These are phyloP conservation scores for Sodiomyces alkalinus DNA, from an alignment of 2,329 filamentous ascomycete genomes.

Conservation along the genomic window DNA sequence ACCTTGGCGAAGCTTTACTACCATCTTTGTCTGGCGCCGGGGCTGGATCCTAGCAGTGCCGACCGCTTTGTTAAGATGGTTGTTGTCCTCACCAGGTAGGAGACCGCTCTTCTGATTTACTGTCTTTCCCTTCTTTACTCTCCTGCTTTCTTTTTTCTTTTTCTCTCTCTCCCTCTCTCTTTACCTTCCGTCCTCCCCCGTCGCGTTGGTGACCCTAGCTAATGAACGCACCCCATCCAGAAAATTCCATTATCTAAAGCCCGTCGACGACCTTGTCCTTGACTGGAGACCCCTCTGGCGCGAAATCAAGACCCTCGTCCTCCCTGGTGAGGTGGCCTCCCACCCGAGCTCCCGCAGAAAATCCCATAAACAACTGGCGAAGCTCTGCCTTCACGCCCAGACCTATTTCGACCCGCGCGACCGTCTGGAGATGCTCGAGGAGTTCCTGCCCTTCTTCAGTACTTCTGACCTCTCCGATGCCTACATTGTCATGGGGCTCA, in stretches of 20 bases:
- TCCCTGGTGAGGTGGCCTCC: constrained; percentile 67
- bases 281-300: constrained; percentile 92
- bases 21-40: constrained; percentile 79
- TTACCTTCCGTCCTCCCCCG: no score
- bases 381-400: constrained; percentile 80
- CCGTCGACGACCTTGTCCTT: constrained; percentile 73
- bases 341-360: constrained; percentile 41
- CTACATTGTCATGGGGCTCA: constrained; percentile 76
- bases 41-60: constrained; percentile 64
- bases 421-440: constrained; percentile 65
- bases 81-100: constrained; percentile 83
- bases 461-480: constrained; percentile 84
- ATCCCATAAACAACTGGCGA: constrained; percentile 54
- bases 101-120: constrained; percentile 9
- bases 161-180: no score
- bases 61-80: constrained; percentile 97
- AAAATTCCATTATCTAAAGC: constrained; percentile 89
- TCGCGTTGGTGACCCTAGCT: no score
- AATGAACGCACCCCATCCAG: constrained; percentile 31
- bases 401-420: constrained; percentile 85
- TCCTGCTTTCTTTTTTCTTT: constrained; percentile 6
- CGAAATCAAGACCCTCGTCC: constrained; percentile 78
- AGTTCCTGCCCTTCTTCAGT: constrained; percentile 76
- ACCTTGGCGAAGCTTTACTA: constrained; percentile 87
- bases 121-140: constrained; percentile 2